phyloP scores from a whole-genome alignment of 495 filamentous ascomycete species.

The Xylaria nigripes region DNA sequence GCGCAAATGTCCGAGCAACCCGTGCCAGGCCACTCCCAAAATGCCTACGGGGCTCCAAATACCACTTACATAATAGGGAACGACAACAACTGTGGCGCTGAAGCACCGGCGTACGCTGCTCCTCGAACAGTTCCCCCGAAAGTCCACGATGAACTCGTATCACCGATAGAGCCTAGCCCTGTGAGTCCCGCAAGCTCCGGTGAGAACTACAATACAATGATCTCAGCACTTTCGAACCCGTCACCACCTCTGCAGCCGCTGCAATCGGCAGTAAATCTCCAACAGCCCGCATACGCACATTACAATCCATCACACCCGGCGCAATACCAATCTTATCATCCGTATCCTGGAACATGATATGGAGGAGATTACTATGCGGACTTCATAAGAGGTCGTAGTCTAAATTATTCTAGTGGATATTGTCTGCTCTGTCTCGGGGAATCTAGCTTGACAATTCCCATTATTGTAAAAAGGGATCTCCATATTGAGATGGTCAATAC shows the following conservation, averaged over 20 bases:
- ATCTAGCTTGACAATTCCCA: conserved; percentile 10
- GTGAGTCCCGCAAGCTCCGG: conserved; percentile 19
- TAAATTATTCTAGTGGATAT: not conserved
- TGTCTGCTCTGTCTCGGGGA: conserved; percentile 8
- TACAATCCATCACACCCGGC: conserved; percentile 21
- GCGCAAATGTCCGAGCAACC: conserved; percentile 16
- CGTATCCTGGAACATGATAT: conserved; percentile 19
- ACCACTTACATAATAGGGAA: not conserved
- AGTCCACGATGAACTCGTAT: conserved; percentile 22
- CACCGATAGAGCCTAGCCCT: conserved; percentile 12
- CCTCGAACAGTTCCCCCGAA: conserved; percentile 8
- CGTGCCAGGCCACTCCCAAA: conserved; percentile 11
- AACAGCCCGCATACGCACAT: conserved; percentile 21
- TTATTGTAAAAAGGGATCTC: conserved; percentile 5
- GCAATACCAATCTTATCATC: conserved; percentile 22
- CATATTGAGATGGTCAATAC: not conserved
- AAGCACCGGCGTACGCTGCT: conserved; percentile 13
- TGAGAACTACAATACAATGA: conserved; percentile 19
- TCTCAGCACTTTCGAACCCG: conserved; percentile 24
- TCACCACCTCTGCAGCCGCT: conserved; percentile 21
- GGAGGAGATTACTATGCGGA: not conserved
- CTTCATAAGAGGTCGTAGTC: not conserved
- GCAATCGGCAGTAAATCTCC: conserved; percentile 3
- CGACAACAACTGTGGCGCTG: not conserved
- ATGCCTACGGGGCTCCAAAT: conserved; percentile 4